Evolutionary conservation across 768 basidiomycete species (phyloP).

Genomic region (Kondoa malvinella): DNA sequence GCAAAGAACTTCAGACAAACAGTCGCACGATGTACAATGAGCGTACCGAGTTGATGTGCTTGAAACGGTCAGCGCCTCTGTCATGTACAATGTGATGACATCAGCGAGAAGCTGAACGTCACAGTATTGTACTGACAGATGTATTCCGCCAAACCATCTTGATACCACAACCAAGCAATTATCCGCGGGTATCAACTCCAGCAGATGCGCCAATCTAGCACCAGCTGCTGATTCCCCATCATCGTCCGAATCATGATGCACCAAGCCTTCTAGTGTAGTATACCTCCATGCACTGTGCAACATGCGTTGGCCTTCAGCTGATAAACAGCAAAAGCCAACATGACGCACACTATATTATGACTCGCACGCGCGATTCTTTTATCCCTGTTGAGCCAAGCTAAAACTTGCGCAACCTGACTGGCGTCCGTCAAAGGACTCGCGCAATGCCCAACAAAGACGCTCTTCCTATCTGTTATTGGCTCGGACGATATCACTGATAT

Average conservation of each 20-base stretch:
- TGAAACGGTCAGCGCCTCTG: slow-evolving; percentile 31
- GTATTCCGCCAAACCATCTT: slow-evolving; percentile 81
- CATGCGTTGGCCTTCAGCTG: no score
- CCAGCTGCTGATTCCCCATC: slow-evolving; percentile 73
- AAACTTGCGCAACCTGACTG: slow-evolving; percentile 47
- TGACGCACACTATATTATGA: slow-evolving; percentile 37
- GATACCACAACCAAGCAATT: slow-evolving; percentile 81
- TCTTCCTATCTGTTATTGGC: slow-evolving; percentile 64
- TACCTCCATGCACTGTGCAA: slow-evolving; percentile 56
- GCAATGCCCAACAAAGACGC: slow-evolving; percentile 29
- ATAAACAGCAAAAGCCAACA: background rate
- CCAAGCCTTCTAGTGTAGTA: slow-evolving; percentile 41
- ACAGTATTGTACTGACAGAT: slow-evolving; percentile 55
- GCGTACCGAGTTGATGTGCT: slow-evolving; percentile 57
- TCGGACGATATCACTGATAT: slow-evolving; percentile 46
- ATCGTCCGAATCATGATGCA: slow-evolving; percentile 50
- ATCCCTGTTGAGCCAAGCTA: slow-evolving; percentile 54
- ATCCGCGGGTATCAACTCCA: slow-evolving; percentile 50
- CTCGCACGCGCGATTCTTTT: slow-evolving; percentile 45
- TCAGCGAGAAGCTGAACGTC: background rate
- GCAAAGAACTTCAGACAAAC: background rate
- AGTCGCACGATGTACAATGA: background rate
- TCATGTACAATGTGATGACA: background rate
- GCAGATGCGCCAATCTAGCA: slow-evolving; percentile 67
- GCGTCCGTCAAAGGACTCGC: slow-evolving; percentile 23